These are phyloP conservation scores for Acarospora socialis DNA, from an alignment of 2,329 filamentous ascomycete species.

Conservation along the genomic window DNA sequence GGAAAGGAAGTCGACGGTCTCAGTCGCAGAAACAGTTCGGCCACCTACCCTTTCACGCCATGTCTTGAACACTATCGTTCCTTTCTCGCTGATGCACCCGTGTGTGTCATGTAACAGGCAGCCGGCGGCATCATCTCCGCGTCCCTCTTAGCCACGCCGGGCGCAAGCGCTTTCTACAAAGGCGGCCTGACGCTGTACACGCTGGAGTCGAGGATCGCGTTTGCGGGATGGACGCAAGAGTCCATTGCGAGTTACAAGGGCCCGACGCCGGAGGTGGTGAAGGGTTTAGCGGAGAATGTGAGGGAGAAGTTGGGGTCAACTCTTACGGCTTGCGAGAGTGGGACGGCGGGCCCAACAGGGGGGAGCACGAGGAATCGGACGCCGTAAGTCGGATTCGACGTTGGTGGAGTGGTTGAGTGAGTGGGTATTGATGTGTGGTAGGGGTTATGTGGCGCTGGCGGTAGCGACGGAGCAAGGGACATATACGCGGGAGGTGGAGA, in stretches of 20 bases:
- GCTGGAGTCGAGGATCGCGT: slow-evolving; percentile 41
- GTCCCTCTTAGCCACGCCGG: slow-evolving; percentile 42
- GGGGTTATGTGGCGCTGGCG: slow-evolving; percentile 50
- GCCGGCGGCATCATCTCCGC: slow-evolving; percentile 49
- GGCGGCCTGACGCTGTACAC: slow-evolving; percentile 52
- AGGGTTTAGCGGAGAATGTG: slow-evolving; percentile 41
- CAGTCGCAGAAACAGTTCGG: slow-evolving; percentile 45
- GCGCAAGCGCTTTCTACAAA: slow-evolving; percentile 44
- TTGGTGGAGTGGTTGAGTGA: slow-evolving; percentile 1
- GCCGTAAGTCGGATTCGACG: slow-evolving; percentile 25
- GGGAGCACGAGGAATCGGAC: slow-evolving; percentile 42
- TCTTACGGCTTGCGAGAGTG: slow-evolving; percentile 45
- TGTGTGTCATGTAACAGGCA: slow-evolving; percentile 27
- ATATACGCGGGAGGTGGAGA: slow-evolving; percentile 41
- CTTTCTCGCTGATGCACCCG: slow-evolving; percentile 1
- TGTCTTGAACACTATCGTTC: background rate
- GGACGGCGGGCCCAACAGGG: slow-evolving; percentile 50
- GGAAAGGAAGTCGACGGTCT: slow-evolving; percentile 41
- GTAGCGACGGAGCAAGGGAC: slow-evolving; percentile 39
- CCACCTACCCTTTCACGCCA: slow-evolving; percentile 1
- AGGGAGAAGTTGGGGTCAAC: slow-evolving; percentile 40
- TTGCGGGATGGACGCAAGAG: slow-evolving; percentile 46
- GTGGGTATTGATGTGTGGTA: slow-evolving; percentile 14
- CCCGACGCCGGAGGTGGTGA: slow-evolving; percentile 44
- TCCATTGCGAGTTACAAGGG: slow-evolving; percentile 41